phyloP scores from a whole-genome alignment of 805 yeast genomes.

The Wickerhamiella alocasiicola region DNA sequence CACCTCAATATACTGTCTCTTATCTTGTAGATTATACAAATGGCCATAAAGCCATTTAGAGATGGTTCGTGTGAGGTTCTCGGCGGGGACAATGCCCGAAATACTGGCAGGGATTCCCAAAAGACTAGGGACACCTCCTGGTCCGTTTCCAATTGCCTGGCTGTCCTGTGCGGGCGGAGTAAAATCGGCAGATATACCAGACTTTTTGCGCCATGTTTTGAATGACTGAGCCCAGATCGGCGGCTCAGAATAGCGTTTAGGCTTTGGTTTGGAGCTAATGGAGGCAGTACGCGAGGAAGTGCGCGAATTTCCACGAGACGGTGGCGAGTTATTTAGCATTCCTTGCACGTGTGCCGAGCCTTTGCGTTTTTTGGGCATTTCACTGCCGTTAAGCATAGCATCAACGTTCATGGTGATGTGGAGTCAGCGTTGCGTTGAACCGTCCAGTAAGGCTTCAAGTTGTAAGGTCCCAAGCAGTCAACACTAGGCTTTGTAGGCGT shows the following conservation, averaged over 20 bases:
- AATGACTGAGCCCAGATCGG: conserved; percentile 9
- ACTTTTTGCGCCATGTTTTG: background rate
- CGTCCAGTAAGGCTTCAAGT: too few relatives aligned
- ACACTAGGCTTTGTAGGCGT: too few relatives aligned
- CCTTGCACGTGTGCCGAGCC: conserved; percentile 4
- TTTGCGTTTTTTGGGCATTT: conserved; percentile 3
- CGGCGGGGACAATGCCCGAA: conserved; percentile 65
- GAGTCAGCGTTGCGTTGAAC: too few relatives aligned
- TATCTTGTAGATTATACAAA: conserved; percentile 30
- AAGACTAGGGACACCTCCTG: conserved; percentile 20
- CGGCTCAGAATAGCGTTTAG: conserved; percentile 4
- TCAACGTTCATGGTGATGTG: conserved; percentile 9
- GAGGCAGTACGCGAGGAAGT: background rate
- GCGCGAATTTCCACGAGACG: background rate
- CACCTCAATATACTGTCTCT: conserved; percentile 33
- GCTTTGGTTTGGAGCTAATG: background rate
- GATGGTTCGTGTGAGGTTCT: conserved; percentile 66
- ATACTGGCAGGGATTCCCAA: conserved; percentile 40
- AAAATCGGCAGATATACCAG: background rate
- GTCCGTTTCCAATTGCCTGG: conserved; percentile 12
- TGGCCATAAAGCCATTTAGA: conserved; percentile 87
- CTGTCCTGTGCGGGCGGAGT: background rate
- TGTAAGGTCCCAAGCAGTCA: too few relatives aligned
- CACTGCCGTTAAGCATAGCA: conserved; percentile 8
- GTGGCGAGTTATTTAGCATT: conserved; percentile 6